Evolutionary conservation across 1,139 yeast genomes (phyloP), one percentile per base, ranked within the genome.

Genomic region (Yamadazyma pseudoaaseri): DNA sequence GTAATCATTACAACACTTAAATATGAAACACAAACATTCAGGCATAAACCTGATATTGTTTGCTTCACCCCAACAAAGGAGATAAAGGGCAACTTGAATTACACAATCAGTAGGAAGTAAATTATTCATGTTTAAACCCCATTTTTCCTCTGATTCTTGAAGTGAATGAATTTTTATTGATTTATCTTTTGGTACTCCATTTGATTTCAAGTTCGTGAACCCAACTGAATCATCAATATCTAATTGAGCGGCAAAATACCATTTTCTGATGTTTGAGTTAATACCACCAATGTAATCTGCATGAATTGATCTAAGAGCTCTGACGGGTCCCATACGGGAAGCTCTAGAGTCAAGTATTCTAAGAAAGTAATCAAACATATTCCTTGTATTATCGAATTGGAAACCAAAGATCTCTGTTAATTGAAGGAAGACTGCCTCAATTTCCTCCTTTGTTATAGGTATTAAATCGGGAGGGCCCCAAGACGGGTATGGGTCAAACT

Each of bases 191-290:
- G 51, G 60, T 36, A 57, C 63, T 16, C 65, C 65, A 38, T 55
- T 58, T 14, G 60, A 31, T 30, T 62, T 56, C 54, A 69, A 58
- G 45, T 81, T 81, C 52, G 84, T 73, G 68, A 81, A 81, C 2
- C 90, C 92, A 42, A 85, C 69, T 33, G 82, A 83, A 42, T 84
- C 90, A 58, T 89, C 96, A 47, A 86, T 67, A 59, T 86, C 95
- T 42, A 87, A 62, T 62, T 84, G 92, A 27, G 97, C 89, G 20
- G 97, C 96, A 62, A 92, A 87, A 60, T 86, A 92, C 98, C 98
- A 92, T 57, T 86, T 90, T 52, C 86, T 77, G 64, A 85, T 92
- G 61, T 92, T 92, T 20, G 97, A 83, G 43, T 87, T 78, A 44
- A 84, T 85, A 34, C 97, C 97, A 27, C 97, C 97, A 52, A 92